phyloP scores from a whole-genome alignment of 140 eudicot species.

The Senecio squalidus region DNA sequence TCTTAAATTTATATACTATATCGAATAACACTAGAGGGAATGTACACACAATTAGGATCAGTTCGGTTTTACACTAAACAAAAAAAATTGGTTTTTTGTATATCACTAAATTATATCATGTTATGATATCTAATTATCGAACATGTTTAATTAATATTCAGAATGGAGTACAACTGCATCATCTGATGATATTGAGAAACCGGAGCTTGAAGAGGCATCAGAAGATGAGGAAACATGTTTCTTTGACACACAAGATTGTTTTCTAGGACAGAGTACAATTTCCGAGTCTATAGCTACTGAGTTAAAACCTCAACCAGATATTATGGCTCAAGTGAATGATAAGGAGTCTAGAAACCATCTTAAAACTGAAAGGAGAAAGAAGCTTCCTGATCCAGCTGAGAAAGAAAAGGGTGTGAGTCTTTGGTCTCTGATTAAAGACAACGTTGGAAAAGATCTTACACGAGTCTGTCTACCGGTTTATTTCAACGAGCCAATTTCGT shows the following conservation, averaged over 20 bases:
- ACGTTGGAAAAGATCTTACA: constrained; percentile 29
- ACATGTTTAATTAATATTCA: constrained; percentile 16
- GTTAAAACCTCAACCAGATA: constrained; percentile 11
- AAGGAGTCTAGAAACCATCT: constrained; percentile 15
- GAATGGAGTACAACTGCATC: constrained; percentile 85
- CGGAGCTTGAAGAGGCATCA: constrained; percentile 54
- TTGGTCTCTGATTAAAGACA: constrained; percentile 82
- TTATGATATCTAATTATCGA: not conserved
- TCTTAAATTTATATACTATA: no score
- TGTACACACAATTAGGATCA: no score
- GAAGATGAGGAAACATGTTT: constrained; percentile 64
- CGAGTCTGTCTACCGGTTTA: constrained; percentile 32
- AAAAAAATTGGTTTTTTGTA: no score
- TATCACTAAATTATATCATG: not conserved
- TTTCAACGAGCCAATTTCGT: constrained; percentile 30
- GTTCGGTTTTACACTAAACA: no score
- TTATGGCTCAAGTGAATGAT: no score
- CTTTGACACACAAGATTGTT: constrained; percentile 54
- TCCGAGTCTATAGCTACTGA: not conserved
- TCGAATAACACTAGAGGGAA: no score
- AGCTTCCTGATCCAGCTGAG: constrained; percentile 85
- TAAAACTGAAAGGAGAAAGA: constrained; percentile 54
- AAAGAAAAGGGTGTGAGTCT: constrained; percentile 86
- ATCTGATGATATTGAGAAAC: constrained; percentile 71
- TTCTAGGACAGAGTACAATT: not conserved